A percentile compares a stretch with the other conserved stretches of the same genome.
Conservation (phyloP, 1,284 basidiomycete species). For the Ustilago trichophora region DNA sequence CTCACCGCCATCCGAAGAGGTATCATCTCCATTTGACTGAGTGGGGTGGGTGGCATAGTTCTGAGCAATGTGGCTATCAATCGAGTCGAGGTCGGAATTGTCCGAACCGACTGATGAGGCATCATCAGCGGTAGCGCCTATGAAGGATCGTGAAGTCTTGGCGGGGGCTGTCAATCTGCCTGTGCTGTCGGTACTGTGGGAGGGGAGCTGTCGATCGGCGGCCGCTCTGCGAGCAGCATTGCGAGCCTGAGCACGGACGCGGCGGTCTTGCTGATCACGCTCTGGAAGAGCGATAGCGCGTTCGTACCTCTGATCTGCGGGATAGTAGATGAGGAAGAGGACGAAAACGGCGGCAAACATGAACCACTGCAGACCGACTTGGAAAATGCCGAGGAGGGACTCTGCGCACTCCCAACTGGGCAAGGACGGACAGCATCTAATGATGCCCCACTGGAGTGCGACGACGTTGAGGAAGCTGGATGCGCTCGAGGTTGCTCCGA, state of each 20-base stretch:
- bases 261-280: constrained; percentile 15
- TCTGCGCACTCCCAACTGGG: constrained; percentile 74
- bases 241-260: constrained; percentile 30
- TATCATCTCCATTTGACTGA: constrained; percentile 8
- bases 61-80: constrained; percentile 61
- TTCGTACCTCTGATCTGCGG: constrained; percentile 78
- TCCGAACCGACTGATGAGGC: constrained; percentile 54
- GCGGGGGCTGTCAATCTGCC: constrained; percentile 14
- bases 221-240: constrained; percentile 29
- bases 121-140: constrained; percentile 24
- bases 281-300: constrained; percentile 41
- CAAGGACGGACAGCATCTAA: constrained; percentile 78
- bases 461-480: constrained; percentile 70
- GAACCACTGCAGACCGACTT: constrained; percentile 84
- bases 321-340: constrained; percentile 92
- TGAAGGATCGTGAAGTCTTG: constrained; percentile 7
- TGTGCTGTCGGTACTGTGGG: constrained; percentile 3
- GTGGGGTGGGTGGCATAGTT: constrained; percentile 47
- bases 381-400: constrained; percentile 82
- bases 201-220: constrained; percentile 8
- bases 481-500: constrained; percentile 78
- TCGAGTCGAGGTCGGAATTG: constrained; percentile 59
- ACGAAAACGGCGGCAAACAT: constrained; percentile 84
- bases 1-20: constrained; percentile 24
- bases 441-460: constrained; percentile 85